Evolutionary conservation across 768 basidiomycete species (phyloP).

Genomic region (Hypholoma fasciculare): DNA sequence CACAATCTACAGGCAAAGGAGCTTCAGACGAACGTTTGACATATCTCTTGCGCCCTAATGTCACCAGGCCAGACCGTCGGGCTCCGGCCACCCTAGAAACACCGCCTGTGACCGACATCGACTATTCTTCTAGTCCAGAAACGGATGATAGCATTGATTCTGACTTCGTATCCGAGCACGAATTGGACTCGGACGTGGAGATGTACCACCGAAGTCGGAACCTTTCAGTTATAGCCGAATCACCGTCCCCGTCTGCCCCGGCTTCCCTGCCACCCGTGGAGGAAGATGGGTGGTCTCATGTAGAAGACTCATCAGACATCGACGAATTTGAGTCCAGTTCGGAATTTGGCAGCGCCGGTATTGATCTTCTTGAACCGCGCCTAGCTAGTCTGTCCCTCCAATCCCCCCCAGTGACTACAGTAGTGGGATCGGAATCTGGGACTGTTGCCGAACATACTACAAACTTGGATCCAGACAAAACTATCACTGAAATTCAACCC

Average conservation of each 20-base stretch:
- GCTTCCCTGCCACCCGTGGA: constrained; percentile 25
- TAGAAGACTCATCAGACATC: constrained; percentile 16
- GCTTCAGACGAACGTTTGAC: constrained; percentile 62
- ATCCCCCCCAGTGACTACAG: background rate
- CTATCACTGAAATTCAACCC: background rate
- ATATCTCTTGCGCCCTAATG: constrained; percentile 79
- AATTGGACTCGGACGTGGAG: constrained; percentile 48
- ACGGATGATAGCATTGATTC: constrained; percentile 50
- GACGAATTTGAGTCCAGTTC: constrained; percentile 26
- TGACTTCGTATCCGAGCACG: constrained; percentile 51
- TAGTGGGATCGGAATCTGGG: background rate
- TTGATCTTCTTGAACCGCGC: constrained; percentile 22
- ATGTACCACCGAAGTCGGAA: constrained; percentile 33
- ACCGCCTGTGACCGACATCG: constrained; percentile 71
- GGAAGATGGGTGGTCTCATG: constrained; percentile 24
- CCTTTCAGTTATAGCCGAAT: constrained; percentile 28
- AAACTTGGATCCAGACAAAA: background rate
- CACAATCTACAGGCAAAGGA: constrained; percentile 51
- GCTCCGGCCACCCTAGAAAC: constrained; percentile 54
- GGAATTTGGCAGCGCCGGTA: constrained; percentile 20
- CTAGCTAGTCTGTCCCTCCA: constrained; percentile 14
- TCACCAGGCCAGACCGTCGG: constrained; percentile 55
- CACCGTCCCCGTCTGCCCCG: constrained; percentile 1
- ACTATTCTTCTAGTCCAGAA: constrained; percentile 50
- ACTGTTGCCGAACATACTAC: background rate